phyloP scores from a whole-genome alignment of 768 basidiomycete genomes.

The Serendipita vermifera region DNA sequence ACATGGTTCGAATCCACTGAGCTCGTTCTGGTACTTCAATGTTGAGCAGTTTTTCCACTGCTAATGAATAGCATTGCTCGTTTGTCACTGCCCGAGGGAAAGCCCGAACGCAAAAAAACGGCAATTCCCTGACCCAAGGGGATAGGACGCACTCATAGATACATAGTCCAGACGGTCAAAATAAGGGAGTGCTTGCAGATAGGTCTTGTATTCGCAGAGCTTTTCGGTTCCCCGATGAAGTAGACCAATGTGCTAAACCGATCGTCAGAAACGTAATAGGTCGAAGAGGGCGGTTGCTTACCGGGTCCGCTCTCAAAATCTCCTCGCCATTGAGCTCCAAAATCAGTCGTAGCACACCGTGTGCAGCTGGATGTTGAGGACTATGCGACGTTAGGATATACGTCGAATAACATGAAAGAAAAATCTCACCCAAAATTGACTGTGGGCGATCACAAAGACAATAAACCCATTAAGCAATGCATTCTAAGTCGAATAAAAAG shows the following conservation, averaged over 20 bases:
- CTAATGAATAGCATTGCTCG: slow-evolving; percentile 91
- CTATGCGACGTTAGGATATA: slow-evolving; percentile 26
- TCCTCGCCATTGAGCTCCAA: slow-evolving; percentile 96
- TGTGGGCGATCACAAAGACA: slow-evolving; percentile 21
- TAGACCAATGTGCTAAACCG: slow-evolving; percentile 72
- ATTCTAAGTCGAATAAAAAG: slow-evolving; percentile 1
- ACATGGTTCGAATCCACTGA: slow-evolving; percentile 94
- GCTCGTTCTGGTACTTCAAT: slow-evolving; percentile 94
- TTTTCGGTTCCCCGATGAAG: slow-evolving; percentile 98
- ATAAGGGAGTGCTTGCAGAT: slow-evolving; percentile 93
- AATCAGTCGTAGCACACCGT: slow-evolving; percentile 95
- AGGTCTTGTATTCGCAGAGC: slow-evolving; percentile 97
- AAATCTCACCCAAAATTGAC: slow-evolving; percentile 78
- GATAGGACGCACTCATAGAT: slow-evolving; percentile 77
- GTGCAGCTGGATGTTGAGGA: slow-evolving; percentile 97
- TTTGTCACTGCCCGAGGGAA: slow-evolving; percentile 86
- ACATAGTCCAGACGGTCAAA: slow-evolving; percentile 99
- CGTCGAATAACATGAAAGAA: background rate
- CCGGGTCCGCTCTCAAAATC: slow-evolving; percentile 75
- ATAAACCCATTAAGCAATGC: background rate
- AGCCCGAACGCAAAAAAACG: background rate
- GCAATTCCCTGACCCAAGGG: background rate
- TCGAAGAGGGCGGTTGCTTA: slow-evolving; percentile 25
- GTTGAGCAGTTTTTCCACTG: slow-evolving; percentile 96
- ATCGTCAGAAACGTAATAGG: slow-evolving; percentile 8